Evolutionary conservation across 805 yeast genomes (phyloP).

Genomic region (Metschnikowia kunwiensis): DNA sequence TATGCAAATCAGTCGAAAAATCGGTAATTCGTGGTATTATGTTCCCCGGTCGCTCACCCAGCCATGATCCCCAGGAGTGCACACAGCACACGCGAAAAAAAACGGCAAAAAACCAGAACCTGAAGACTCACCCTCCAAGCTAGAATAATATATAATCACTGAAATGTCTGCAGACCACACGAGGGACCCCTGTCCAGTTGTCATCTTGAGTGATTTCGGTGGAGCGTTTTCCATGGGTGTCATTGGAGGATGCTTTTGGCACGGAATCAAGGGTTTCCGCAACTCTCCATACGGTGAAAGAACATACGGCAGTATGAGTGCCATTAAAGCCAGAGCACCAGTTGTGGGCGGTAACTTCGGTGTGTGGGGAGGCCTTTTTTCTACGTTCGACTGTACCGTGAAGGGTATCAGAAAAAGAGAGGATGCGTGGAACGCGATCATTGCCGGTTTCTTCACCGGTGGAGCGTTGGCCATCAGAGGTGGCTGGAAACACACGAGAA

Average conservation of each 20-base stretch:
- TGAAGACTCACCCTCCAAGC: constrained; percentile 2
- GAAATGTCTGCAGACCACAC: constrained; percentile 92
- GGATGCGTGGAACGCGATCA: constrained; percentile 97
- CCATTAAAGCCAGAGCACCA: constrained; percentile 95
- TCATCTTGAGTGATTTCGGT: constrained; percentile 94
- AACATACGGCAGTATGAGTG: constrained; percentile 81
- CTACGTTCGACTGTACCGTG: constrained; percentile 92
- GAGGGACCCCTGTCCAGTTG: constrained; percentile 98
- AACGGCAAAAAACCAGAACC: constrained; percentile 9
- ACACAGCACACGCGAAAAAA: constrained; percentile 12
- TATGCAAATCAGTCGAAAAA: no score
- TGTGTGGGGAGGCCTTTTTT: constrained; percentile 98
- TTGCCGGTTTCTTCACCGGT: constrained; percentile 97
- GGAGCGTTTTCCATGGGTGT: constrained; percentile 99
- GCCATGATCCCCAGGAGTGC: constrained; percentile 8
- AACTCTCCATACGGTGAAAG: constrained; percentile 98
- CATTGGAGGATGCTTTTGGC: constrained; percentile 98
- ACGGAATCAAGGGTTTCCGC: constrained; percentile 97
- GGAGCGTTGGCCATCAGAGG: constrained; percentile 98
- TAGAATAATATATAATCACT: constrained; percentile 1
- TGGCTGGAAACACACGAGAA: constrained; percentile 95
- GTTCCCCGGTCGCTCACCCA: no score
- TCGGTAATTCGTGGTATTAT: no score
- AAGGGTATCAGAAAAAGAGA: constrained; percentile 96
- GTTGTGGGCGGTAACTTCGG: constrained; percentile 99